Conservation (phyloP, 2,329 filamentous ascomycete genomes). For the Penicillium sp. region DNA sequence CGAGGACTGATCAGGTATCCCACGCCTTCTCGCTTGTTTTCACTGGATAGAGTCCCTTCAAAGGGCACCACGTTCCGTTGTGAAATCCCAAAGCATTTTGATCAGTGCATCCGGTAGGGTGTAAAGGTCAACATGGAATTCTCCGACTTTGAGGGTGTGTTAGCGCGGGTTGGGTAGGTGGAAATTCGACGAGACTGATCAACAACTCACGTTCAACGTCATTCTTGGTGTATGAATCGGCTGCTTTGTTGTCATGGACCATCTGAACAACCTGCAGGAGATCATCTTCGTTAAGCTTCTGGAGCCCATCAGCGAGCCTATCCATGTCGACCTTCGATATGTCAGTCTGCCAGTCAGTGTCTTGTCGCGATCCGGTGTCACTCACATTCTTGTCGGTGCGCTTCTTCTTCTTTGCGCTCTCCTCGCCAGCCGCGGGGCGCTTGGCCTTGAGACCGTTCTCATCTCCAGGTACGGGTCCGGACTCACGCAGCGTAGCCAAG, state of each 20-base stretch:
- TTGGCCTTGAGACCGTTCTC: slow-evolving; percentile 66
- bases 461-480: slow-evolving; percentile 79
- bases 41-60: slow-evolving; percentile 14
- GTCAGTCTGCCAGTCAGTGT: slow-evolving; percentile 2
- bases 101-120: slow-evolving; percentile 89
- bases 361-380: neutral
- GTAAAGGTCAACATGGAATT: slow-evolving; percentile 97
- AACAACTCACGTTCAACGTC: slow-evolving; percentile 81
- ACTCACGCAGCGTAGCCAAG: slow-evolving; percentile 75
- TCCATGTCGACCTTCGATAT: slow-evolving; percentile 74
- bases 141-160: slow-evolving; percentile 68
- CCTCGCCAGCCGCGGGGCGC: slow-evolving; percentile 55
- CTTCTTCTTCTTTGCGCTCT: slow-evolving; percentile 75
- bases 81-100: slow-evolving; percentile 95
- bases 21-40: neutral
- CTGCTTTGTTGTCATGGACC: slow-evolving; percentile 94
- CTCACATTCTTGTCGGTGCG: slow-evolving; percentile 63
- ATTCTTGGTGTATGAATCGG: slow-evolving; percentile 95
- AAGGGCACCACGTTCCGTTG: slow-evolving; percentile 48
- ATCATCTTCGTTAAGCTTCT: slow-evolving; percentile 90
- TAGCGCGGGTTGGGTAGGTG: neutral
- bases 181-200: neutral
- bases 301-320: slow-evolving; percentile 89
- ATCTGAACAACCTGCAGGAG: slow-evolving; percentile 93
- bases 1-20: slow-evolving; percentile 7